These are phyloP conservation scores for Aspergillus haitiensis DNA, from an alignment of 495 filamentous ascomycete genomes.

Conservation along the genomic window DNA sequence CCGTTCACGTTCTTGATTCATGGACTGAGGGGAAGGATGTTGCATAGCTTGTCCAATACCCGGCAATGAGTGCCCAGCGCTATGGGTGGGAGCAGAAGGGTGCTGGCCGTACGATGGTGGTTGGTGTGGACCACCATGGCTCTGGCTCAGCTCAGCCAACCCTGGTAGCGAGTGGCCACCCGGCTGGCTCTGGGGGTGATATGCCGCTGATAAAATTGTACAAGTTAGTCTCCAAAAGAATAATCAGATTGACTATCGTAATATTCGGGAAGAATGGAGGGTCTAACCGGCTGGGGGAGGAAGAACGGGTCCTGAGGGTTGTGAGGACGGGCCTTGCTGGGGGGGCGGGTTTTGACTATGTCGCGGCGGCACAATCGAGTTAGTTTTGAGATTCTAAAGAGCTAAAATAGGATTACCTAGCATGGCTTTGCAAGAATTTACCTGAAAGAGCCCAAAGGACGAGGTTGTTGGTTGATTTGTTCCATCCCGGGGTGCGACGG, in stretches of 20 bases:
- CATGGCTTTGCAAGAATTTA: slow-evolving; percentile 24
- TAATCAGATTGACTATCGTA: not conserved
- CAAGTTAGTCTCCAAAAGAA: slow-evolving; percentile 29
- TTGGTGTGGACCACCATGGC: slow-evolving; percentile 50
- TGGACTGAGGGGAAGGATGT: slow-evolving; percentile 51
- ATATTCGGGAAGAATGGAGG: not conserved
- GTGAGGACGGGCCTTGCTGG: slow-evolving; percentile 49
- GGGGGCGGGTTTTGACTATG: slow-evolving; percentile 45
- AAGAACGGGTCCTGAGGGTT: slow-evolving; percentile 50
- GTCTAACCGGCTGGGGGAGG: slow-evolving; percentile 51
- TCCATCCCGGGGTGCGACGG: slow-evolving; percentile 50
- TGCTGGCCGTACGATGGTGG: slow-evolving; percentile 50
- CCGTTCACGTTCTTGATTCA: slow-evolving; percentile 55
- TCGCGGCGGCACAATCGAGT: slow-evolving; percentile 20
- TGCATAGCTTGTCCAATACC: slow-evolving; percentile 54
- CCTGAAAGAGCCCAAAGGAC: slow-evolving; percentile 48
- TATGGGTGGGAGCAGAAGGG: slow-evolving; percentile 42
- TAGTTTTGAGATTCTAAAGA: not conserved
- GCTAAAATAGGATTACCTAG: not conserved
- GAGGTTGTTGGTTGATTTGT: slow-evolving; percentile 48
- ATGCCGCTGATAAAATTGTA: slow-evolving; percentile 38
- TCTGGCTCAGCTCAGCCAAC: slow-evolving; percentile 53
- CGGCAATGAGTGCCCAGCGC: slow-evolving; percentile 51
- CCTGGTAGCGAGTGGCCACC: slow-evolving; percentile 53
- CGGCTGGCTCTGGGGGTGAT: slow-evolving; percentile 46